These are phyloP conservation scores for Botrytis sinoallii DNA, from an alignment of 2,329 filamentous ascomycete genomes.

Conservation along the genomic window DNA sequence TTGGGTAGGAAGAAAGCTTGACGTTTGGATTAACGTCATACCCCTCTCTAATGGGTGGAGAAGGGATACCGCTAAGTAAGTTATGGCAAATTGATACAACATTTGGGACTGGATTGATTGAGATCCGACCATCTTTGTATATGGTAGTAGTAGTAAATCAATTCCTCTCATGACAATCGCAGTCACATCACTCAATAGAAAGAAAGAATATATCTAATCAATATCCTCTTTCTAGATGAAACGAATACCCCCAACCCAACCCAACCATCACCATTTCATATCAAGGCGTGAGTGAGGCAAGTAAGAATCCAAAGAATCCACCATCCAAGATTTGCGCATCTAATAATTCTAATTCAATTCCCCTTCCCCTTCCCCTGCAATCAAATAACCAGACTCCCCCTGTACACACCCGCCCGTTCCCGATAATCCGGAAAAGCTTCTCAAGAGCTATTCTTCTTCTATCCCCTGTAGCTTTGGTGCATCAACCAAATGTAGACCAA, in stretches of 20 bases:
- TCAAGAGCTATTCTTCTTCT: background rate
- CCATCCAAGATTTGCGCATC: no score
- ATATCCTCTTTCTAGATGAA: background rate
- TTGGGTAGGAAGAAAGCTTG: background rate
- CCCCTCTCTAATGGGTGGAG: background rate
- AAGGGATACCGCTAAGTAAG: no score
- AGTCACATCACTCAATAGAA: background rate
- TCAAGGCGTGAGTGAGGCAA: no score
- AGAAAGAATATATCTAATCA: background rate
- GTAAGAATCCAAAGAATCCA: no score
- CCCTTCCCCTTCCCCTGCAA: no score
- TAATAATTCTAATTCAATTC: no score
- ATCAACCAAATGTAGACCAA: background rate
- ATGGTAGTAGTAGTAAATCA: background rate
- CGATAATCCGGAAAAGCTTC: background rate
- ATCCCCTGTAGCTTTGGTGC: background rate
- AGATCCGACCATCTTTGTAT: background rate
- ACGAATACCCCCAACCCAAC: background rate
- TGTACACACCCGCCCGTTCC: background rate
- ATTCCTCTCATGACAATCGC: background rate
- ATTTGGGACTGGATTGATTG: background rate
- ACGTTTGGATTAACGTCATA: background rate
- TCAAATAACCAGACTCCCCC: background rate
- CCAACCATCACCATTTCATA: background rate
- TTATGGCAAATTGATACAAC: background rate